Base-by-base conservation (phyloP, 1,284 basidiomycete genomes). In the Lentinula novae-zelandiae region DNA sequence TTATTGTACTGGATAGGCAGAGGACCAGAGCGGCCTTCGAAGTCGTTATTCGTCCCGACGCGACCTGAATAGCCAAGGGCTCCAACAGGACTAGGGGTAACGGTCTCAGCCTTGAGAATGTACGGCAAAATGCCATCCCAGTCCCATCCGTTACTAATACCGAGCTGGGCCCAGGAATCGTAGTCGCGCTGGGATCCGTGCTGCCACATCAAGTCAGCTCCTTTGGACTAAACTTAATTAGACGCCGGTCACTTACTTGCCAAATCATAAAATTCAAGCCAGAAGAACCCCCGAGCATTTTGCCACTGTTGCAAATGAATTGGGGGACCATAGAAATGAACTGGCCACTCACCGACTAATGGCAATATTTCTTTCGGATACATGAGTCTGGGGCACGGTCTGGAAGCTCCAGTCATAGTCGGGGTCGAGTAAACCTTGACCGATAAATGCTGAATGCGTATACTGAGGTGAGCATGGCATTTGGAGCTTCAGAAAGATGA, bases 241-340 rank as follows among this genome's bases (percentile, higher is more conserved):
- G 22, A 22, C 22, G 22, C 22, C 22, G 22, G 22, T 22, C 22
- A 22, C 27, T 3, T 27, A 27, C 27, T 27, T 51, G 49, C 50
- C 51, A 59, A 2, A 51, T 51, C 51, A 59, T 53, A 4, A 69
- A 69, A 36, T 72, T 71, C 1, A 76, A 72, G 22, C 69, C 62
- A 13, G 48, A 74, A 39, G 71, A 70, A 1, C 79, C 80, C 17
- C 79, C 79, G 5, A 82, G 70, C 2, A 77, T 76, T 60, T 75
- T 75, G 0, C 78, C 78, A 22, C 73, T 70, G 50, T n/a, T 13
- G 50, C 15, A 40, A 17, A 40, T 56, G 6, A 39, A 20, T n/a
- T 17, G 17, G 3, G 50, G 17, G 20, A 22, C 22, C 22, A 22
- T 2, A 22, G 22, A 22, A 31, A 34, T 17, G 2, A 53, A 9